A percentile compares a stretch with the other conserved stretches of the same genome.
Conservation (phyloP, 208 protist species). For the Leishmania arabica region DNA sequence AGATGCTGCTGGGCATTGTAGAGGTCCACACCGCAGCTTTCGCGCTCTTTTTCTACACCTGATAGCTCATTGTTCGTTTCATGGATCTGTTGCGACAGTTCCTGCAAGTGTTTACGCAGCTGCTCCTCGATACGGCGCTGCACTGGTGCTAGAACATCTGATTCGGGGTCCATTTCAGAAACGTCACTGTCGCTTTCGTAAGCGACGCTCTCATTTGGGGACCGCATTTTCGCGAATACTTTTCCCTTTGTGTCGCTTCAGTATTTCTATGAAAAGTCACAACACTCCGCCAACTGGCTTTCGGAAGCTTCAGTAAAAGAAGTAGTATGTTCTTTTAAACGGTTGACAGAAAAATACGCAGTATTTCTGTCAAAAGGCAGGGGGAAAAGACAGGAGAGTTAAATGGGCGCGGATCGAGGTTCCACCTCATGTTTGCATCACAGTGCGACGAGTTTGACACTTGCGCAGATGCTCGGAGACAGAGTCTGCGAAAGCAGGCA, state of each 20-base stretch:
- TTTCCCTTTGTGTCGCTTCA: not conserved
- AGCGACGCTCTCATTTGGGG: conserved; percentile 38
- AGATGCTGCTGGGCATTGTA: conserved; percentile 96
- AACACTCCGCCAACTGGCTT: not conserved
- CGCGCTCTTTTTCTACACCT: conserved; percentile 78
- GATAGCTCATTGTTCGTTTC: conserved; percentile 85
- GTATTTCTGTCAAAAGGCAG: not conserved
- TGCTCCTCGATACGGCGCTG: conserved; percentile 91
- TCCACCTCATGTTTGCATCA: no score
- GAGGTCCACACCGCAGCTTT: conserved; percentile 94
- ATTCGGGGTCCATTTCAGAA: conserved; percentile 92
- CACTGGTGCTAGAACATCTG: conserved; percentile 77
- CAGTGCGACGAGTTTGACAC: not conserved
- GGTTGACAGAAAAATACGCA: not conserved
- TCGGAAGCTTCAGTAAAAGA: not conserved
- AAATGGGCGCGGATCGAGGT: not conserved
- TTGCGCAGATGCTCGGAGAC: not conserved
- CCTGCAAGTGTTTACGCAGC: conserved; percentile 84
- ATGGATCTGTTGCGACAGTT: conserved; percentile 83
- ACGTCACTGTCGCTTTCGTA: conserved; percentile 83
- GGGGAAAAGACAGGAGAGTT: not conserved
- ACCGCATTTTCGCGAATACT: conserved; percentile 19
- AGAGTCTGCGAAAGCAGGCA: not conserved
- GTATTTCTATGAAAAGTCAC: not conserved
- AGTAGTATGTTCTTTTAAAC: not conserved